phyloP scores from a whole-genome alignment of 495 filamentous ascomycete genomes.

The Geoglossum glabrum region DNA sequence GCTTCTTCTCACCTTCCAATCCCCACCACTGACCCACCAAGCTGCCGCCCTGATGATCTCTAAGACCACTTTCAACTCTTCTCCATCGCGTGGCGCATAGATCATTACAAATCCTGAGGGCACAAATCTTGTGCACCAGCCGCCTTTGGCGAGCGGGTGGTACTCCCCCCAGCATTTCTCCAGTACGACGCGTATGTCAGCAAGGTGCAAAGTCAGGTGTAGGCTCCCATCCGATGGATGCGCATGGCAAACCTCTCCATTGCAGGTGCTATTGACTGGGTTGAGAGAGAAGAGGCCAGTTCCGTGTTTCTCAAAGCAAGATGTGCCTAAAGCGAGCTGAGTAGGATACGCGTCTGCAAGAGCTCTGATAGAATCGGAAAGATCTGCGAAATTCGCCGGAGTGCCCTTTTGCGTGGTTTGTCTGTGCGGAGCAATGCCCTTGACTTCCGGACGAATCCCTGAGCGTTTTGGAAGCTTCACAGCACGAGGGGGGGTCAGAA shows the following conservation, averaged over 20 bases:
- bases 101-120: constrained; percentile 57
- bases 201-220: constrained; percentile 58
- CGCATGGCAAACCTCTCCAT: constrained; percentile 63
- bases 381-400: neutral
- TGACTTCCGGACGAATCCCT: constrained; percentile 41
- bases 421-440: constrained; percentile 61
- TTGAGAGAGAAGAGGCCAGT: constrained; percentile 45
- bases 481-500: constrained; percentile 16
- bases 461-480: constrained; percentile 32
- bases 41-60: constrained; percentile 50
- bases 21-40: constrained; percentile 38
- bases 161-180: constrained; percentile 71
- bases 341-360: neutral
- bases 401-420: constrained; percentile 40
- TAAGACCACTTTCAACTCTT: constrained; percentile 46
- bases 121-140: constrained; percentile 31
- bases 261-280: constrained; percentile 40
- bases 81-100: constrained; percentile 55
- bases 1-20: neutral
- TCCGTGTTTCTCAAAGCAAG: no score
- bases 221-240: no score
- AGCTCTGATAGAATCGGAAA: neutral
- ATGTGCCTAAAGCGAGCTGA: constrained; percentile 19
- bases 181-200: constrained; percentile 58
- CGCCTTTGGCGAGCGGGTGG: constrained; percentile 53